A percentile compares a stretch with the other conserved stretches of the same genome.
Evolutionary conservation across 2,329 filamentous ascomycete genomes (phyloP).

Genomic region (Aspergillus tubingensis): DNA sequence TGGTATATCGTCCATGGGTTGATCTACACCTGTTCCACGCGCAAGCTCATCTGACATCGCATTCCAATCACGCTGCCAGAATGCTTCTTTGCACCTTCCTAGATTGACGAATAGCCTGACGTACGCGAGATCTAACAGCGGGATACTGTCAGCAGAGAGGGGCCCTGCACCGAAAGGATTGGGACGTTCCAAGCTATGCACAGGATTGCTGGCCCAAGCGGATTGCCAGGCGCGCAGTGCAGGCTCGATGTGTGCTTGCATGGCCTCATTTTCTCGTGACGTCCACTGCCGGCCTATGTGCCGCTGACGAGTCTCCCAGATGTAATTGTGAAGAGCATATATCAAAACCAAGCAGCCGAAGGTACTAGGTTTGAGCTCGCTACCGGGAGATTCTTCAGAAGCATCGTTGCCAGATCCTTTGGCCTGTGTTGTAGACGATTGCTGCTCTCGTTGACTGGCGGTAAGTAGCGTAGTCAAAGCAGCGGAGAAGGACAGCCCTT

Average conservation of each 20-base stretch:
- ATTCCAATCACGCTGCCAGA: conserved; percentile 93
- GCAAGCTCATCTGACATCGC: conserved; percentile 86
- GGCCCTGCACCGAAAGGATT: conserved; percentile 81
- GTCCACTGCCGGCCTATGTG: conserved; percentile 90
- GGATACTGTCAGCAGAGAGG: conserved; percentile 86
- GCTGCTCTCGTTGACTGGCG: conserved; percentile 66
- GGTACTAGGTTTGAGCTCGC: conserved; percentile 76
- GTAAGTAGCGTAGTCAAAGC: conserved; percentile 79
- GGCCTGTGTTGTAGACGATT: conserved; percentile 37
- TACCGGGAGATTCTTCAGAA: conserved; percentile 56
- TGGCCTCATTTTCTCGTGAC: conserved; percentile 86
- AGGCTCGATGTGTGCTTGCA: conserved; percentile 94
- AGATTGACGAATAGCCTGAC: conserved; percentile 91
- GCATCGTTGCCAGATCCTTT: conserved; percentile 50
- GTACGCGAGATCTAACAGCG: conserved; percentile 86
- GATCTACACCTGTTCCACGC: conserved; percentile 71
- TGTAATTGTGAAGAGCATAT: conserved; percentile 94
- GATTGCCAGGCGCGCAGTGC: conserved; percentile 92
- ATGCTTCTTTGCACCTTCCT: conserved; percentile 86
- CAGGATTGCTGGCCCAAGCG: conserved; percentile 84
- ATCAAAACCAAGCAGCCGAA: conserved; percentile 91
- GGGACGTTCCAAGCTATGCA: conserved; percentile 79
- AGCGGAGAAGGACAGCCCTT: conserved; percentile 75
- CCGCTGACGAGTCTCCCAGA: conserved; percentile 93
- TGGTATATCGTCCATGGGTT: conserved; percentile 61